Percentiles rank a stretch among this genome's conserved stretches.
These are phyloP conservation scores for Mycena citricolor DNA, from an alignment of 1,284 basidiomycete species.

Conservation along the genomic window DNA sequence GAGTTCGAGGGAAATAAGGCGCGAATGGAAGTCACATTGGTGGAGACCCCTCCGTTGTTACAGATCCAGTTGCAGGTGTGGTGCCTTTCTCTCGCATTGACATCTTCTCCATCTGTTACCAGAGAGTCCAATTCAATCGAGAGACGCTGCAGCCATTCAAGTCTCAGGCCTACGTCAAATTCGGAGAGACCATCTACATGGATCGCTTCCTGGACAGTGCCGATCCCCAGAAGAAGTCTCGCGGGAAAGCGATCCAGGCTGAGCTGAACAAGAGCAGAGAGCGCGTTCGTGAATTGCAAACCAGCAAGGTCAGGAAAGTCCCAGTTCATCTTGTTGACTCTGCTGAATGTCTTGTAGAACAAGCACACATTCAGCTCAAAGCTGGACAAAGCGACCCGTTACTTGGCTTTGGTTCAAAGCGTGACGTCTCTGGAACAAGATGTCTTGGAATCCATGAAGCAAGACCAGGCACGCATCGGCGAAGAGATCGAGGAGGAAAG, in stretches of 20 bases:
- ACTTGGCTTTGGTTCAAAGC: constrained; percentile 48
- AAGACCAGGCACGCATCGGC: constrained; percentile 54
- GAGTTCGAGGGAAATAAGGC: constrained; percentile 88
- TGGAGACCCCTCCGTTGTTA: constrained; percentile 85
- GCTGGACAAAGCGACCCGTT: constrained; percentile 53
- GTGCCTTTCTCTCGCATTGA: constrained; percentile 2
- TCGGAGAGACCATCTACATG: constrained; percentile 84
- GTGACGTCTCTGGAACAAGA: constrained; percentile 53
- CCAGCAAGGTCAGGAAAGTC: constrained; percentile 67
- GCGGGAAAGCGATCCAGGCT: constrained; percentile 67
- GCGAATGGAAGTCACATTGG: constrained; percentile 84
- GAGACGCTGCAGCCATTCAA: constrained; percentile 89
- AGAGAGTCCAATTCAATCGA: constrained; percentile 97
- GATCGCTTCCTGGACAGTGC: constrained; percentile 88
- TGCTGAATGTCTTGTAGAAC: constrained; percentile 37
- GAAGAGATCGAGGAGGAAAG: constrained; percentile 66
- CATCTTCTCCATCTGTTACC: constrained; percentile 5
- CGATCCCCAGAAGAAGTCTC: constrained; percentile 67
- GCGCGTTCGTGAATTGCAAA: constrained; percentile 56
- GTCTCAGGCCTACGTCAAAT: constrained; percentile 93
- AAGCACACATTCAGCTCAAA: constrained; percentile 57
- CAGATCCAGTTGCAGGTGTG: constrained; percentile 93
- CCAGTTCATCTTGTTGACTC: not conserved
- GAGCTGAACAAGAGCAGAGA: constrained; percentile 65
- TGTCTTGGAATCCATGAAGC: constrained; percentile 47